Evolutionary conservation across 371 early-diverging fungal species (phyloP), one percentile per base, ranked within the genome.

Genomic region (Capillidium heterosporum): DNA sequence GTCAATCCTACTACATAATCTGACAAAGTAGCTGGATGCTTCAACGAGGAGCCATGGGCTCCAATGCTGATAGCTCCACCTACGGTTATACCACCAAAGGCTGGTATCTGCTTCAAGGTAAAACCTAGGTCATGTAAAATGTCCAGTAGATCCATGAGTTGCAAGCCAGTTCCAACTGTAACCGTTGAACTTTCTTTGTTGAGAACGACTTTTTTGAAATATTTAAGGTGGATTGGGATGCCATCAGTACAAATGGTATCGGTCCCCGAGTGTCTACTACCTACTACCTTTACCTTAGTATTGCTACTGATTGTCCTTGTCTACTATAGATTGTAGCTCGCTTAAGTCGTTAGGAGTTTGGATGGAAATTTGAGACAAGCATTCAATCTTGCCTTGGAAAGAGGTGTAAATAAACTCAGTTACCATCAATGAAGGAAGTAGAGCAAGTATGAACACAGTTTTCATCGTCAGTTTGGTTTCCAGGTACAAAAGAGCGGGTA

Each of bases 171-270:
- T 7, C 35, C 35, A 7, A 35, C 4, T 4, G 13, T 13, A 35
- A 13, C 35, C 7, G 35, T 35, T 4, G 35, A 35, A 35, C 7
- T 35, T 4, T 4, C 4, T 35, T 4, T 4, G 13, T 35, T 13
- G 4, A 35, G 7, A 13, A 13, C 13, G 4, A 35, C 35, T 35
- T 4, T 7, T 7, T 35, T 13, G 35, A 35, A 35, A 35, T 13
- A 7, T 4, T 4, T 7, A 4, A 35, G 35, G 4, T 35, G 35
- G 13, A 35, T 35, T 13, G 35, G 35, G 4, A 35, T 13, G 13
- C 35, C 35, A 35, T 35, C 35, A 35, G 59, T 1, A 15, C 39
- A 42, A 48, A 44, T 32, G 43, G 53, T 32, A 56, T 54, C 48
- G 32, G 48, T 39, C 24, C 11, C 1, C 32, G 32, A 17, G 17